Percentiles rank a stretch among this genome's conserved stretches.
Evolutionary conservation across 345 rosid genomes (phyloP).

Genomic region (Pugionium cornutum): DNA sequence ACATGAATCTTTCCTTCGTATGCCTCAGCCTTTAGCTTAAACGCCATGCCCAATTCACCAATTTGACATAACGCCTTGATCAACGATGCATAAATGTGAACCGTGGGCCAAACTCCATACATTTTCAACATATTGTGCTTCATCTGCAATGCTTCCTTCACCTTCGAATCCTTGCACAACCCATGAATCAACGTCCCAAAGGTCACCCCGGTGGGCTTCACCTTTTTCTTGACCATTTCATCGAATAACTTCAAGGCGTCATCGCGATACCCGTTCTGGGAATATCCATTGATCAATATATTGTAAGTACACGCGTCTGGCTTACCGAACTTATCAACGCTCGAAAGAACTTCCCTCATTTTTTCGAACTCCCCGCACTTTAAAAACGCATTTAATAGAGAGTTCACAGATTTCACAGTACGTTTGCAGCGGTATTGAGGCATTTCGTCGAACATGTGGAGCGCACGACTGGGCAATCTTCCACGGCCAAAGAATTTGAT

Average conservation of each 20-base stretch:
- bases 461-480: slow-evolving; percentile 49
- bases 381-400: slow-evolving; percentile 55
- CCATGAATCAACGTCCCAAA: slow-evolving; percentile 61
- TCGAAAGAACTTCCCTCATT: slow-evolving; percentile 43
- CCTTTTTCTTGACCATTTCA: slow-evolving; percentile 60
- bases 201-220: slow-evolving; percentile 53
- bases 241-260: slow-evolving; percentile 58
- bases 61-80: slow-evolving; percentile 53
- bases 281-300: slow-evolving; percentile 53
- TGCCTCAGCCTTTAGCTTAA: slow-evolving; percentile 71
- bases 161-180: slow-evolving; percentile 49
- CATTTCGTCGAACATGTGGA: slow-evolving; percentile 66
- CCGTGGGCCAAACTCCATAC: slow-evolving; percentile 47
- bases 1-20: slow-evolving; percentile 40
- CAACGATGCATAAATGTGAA: slow-evolving; percentile 50
- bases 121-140: slow-evolving; percentile 57
- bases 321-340: slow-evolving; percentile 42
- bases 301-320: slow-evolving; percentile 82
- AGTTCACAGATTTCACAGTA: slow-evolving; percentile 61
- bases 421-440: slow-evolving; percentile 54
- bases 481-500: slow-evolving; percentile 61
- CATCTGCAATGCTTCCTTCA: slow-evolving; percentile 68
- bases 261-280: slow-evolving; percentile 44
- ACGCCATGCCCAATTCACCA: slow-evolving; percentile 55
- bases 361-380: slow-evolving; percentile 47